Conservation (phyloP, 2,329 filamentous ascomycete species). For the Graphilbum fragrans region DNA sequence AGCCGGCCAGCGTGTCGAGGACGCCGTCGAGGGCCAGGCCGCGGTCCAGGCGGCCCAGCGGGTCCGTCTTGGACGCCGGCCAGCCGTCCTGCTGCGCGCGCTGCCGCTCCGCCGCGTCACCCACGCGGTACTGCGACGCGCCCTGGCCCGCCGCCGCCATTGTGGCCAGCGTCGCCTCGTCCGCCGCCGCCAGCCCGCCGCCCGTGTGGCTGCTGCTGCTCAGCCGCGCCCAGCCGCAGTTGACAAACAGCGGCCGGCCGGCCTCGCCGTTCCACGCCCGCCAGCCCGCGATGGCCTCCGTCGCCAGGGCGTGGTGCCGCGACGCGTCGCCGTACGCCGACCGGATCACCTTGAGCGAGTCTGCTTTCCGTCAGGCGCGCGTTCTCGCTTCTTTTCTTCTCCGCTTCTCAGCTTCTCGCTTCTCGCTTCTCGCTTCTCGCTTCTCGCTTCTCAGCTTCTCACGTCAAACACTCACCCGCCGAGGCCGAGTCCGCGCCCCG, state of each 20-base stretch:
- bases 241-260: constrained; percentile 1
- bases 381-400: too few species aligned
- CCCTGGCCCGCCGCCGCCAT: constrained; percentile 1
- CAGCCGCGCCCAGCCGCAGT: constrained; percentile 2
- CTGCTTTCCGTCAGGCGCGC: too few species aligned
- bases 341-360: constrained; percentile 3
- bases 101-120: background rate
- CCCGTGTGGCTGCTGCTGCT: background rate
- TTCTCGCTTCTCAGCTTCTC: too few species aligned
- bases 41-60: background rate
- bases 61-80: background rate
- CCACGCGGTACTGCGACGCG: constrained; percentile 1
- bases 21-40: constrained; percentile 1
- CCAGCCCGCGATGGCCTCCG: constrained; percentile 1
- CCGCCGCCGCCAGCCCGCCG: background rate
- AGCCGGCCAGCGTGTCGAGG: constrained; percentile 1
- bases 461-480: background rate
- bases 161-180: background rate
- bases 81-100: constrained; percentile 1
- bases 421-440: too few species aligned
- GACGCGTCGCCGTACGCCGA: background rate
- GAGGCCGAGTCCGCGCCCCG: background rate
- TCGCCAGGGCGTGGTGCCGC: background rate
- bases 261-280: constrained; percentile 2
- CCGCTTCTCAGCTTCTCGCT: too few species aligned